Evolutionary conservation across 257 asterid species (phyloP), one percentile per base, ranked within the genome.

Genomic region (Solanum neorickii): DNA sequence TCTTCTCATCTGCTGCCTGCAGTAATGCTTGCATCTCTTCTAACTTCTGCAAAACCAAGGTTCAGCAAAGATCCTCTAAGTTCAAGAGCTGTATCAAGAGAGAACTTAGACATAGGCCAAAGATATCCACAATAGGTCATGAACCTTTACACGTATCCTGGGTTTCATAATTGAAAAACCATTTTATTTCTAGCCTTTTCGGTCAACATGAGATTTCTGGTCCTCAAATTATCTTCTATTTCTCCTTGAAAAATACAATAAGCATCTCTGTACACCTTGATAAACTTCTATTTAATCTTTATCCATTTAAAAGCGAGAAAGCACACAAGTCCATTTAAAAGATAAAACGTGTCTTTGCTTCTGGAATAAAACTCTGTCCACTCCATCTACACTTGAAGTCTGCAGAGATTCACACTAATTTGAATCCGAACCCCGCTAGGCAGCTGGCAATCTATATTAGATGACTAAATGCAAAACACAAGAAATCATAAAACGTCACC

Each of bases 1-100:
- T 91, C 91, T 95, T 97, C 88, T 97, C 99, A 89, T 97, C 99
- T 76, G 98, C 96, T 86, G 87, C 94, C 92, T 92, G 95, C 90
- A 95, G 89, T 87, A 90, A 88, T 76, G 92, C 93, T 60, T 91
- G 91, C 92, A 92, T 87, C 83, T 95, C 94, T 90, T 93, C 98
- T 92, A 94, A 86, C 97, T 93, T 94, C 99, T 97, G 91, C 88
- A 86, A 68, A 66, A 21, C 27, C 84, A 73, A 82, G 44, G 1
- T 82, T 82, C 69, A 82, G 69, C 44, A 82, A 49, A 82, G 84
- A 62, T 73, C 49, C 75, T 73, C 83, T 39, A 73, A 73, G 56
- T 73, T 73, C 88, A 49, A 33, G 69, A 47, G 4, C 31, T 49
- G 69, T 82, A 18, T 25, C 85, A 49, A 7, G 68, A 82, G 29